phyloP scores from a whole-genome alignment of 2,329 filamentous ascomycete species.

The Aspergillus puulaauensis region DNA sequence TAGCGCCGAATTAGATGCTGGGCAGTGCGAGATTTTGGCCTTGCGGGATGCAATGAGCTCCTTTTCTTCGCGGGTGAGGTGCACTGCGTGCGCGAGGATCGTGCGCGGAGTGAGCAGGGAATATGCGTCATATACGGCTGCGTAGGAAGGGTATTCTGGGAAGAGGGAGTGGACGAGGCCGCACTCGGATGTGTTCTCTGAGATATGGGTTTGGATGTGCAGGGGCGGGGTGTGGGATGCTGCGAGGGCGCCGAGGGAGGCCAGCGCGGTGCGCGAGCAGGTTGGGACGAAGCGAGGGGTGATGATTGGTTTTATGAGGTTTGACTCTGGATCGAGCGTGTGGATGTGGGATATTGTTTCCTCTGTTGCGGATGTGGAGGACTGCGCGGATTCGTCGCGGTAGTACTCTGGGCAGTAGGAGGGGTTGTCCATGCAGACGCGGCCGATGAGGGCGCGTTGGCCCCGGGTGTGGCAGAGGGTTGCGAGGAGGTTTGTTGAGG shows the following conservation, averaged over 20 bases:
- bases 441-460: slow-evolving; percentile 85
- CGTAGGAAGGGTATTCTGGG: slow-evolving; percentile 64
- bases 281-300: slow-evolving; percentile 66
- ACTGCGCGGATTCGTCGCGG: slow-evolving; percentile 66
- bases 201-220: slow-evolving; percentile 80
- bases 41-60: slow-evolving; percentile 60
- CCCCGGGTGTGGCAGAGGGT: slow-evolving; percentile 76
- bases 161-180: slow-evolving; percentile 69
- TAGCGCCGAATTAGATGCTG: slow-evolving; percentile 79
- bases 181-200: slow-evolving; percentile 76
- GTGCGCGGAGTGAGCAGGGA: slow-evolving; percentile 70
- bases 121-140: slow-evolving; percentile 73
- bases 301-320: slow-evolving; percentile 72
- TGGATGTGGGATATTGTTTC: slow-evolving; percentile 65
- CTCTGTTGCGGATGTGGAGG: slow-evolving; percentile 57
- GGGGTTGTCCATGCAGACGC: slow-evolving; percentile 87
- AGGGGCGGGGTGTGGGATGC: slow-evolving; percentile 59
- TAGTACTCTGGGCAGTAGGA: slow-evolving; percentile 72
- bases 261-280: slow-evolving; percentile 57
- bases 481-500: slow-evolving; percentile 86
- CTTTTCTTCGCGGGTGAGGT: slow-evolving; percentile 68
- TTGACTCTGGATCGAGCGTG: slow-evolving; percentile 61
- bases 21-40: slow-evolving; percentile 78
- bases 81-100: slow-evolving; percentile 82
- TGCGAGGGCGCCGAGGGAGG: slow-evolving; percentile 63